A percentile compares a stretch with the other conserved stretches of the same genome.
Evolutionary conservation across 352 stramenopile genomes (phyloP).

Genomic region (Pythium volutum): DNA sequence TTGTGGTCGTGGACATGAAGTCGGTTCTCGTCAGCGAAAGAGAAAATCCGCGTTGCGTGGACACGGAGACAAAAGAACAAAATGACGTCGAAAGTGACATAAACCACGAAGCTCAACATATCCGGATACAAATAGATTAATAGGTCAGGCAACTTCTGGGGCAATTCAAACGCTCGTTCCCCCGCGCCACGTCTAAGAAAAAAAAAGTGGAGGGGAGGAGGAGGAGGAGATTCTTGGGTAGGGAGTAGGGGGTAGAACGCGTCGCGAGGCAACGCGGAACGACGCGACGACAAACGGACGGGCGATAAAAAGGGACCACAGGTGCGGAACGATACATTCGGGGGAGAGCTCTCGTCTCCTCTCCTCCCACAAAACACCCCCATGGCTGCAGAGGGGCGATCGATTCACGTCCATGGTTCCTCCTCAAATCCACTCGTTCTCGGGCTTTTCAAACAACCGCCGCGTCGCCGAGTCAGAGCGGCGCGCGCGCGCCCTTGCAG

Average conservation of each 20-base stretch:
- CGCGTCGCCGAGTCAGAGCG: slow-evolving; percentile 20
- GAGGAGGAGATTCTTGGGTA: too few species aligned
- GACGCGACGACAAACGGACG: not conserved
- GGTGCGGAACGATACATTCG: not conserved
- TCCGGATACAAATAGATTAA: too few species aligned
- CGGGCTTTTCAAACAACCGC: slow-evolving; percentile 19
- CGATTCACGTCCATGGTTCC: too few species aligned
- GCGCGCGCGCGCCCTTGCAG: not conserved
- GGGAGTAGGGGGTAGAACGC: slow-evolving; percentile 12
- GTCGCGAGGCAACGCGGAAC: not conserved
- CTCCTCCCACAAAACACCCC: not conserved
- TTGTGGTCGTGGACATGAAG: slow-evolving; percentile 22
- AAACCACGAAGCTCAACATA: too few species aligned
- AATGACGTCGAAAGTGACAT: too few species aligned
- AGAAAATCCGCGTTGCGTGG: too few species aligned
- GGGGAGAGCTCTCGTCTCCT: not conserved
- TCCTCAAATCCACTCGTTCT: slow-evolving; percentile 28
- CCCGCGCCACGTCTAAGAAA: too few species aligned
- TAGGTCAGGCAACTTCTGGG: too few species aligned
- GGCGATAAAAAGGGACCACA: not conserved
- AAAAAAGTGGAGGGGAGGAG: too few species aligned
- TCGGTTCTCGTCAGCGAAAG: not conserved
- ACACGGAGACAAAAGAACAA: too few species aligned
- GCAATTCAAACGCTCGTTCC: too few species aligned
- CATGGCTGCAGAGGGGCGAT: too few species aligned